A percentile compares a stretch with the other conserved stretches of the same genome.
Evolutionary conservation across 2,329 filamentous ascomycete genomes (phyloP).

Genomic region (Plectosphaerella cucumerina): DNA sequence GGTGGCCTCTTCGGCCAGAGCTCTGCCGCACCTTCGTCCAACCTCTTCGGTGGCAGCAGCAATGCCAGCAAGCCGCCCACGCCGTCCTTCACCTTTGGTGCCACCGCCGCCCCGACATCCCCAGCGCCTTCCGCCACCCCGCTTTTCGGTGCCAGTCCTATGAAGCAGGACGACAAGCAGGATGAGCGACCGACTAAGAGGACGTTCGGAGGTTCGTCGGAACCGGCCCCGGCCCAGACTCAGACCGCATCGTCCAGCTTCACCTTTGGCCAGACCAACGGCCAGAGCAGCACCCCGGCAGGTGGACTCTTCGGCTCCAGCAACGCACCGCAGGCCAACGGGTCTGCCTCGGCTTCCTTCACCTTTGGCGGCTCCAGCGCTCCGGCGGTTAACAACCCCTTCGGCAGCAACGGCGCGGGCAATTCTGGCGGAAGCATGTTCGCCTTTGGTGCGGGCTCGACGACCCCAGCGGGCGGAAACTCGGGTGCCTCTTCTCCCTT

Average conservation of each 20-base stretch:
- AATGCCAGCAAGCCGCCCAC: constrained; percentile 12
- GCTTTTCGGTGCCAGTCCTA: constrained; percentile 36
- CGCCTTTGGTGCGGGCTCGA: too few species aligned
- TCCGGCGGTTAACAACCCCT: constrained; percentile 34
- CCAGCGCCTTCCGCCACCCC: constrained; percentile 25
- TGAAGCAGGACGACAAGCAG: constrained; percentile 33
- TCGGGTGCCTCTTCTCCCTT: constrained; percentile 7
- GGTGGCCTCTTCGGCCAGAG: constrained; percentile 15
- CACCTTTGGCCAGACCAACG: neutral
- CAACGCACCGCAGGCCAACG: constrained; percentile 7
- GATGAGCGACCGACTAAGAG: constrained; percentile 29
- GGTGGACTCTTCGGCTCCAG: constrained; percentile 7
- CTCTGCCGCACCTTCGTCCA: constrained; percentile 15
- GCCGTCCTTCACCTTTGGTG: constrained; percentile 29
- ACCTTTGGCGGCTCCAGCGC: constrained; percentile 18
- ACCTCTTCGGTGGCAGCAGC: constrained; percentile 23
- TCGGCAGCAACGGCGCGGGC: constrained; percentile 19
- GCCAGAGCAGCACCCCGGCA: constrained; percentile 10
- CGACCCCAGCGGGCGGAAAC: constrained; percentile 11
- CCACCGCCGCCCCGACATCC: constrained; percentile 10
- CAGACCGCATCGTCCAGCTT: constrained; percentile 38
- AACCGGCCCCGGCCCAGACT: constrained; percentile 16
- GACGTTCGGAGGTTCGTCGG: constrained; percentile 27
- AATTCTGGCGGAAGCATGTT: constrained; percentile 32
- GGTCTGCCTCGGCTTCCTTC: constrained; percentile 19